These are phyloP conservation scores for Daedaleopsis sinensis DNA, from an alignment of 768 basidiomycete genomes.

Conservation along the genomic window DNA sequence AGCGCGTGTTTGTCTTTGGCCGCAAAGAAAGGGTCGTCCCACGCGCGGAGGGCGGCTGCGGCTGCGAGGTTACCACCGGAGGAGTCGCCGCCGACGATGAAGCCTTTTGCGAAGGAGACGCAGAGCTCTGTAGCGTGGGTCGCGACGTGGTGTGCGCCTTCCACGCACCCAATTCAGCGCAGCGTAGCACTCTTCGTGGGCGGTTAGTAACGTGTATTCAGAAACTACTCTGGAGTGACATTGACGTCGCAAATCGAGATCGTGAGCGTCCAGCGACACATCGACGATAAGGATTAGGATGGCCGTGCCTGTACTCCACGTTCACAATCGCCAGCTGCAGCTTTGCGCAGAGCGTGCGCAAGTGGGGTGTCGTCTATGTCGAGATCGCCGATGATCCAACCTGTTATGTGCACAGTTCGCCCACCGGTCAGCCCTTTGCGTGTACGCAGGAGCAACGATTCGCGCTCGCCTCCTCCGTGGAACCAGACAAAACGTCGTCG, in stretches of 20 bases:
- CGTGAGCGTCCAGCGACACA: too few relatives aligned
- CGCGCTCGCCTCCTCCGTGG: too few relatives aligned
- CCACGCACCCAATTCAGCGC: conserved; percentile 28
- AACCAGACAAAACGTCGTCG: too few relatives aligned
- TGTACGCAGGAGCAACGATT: too few relatives aligned
- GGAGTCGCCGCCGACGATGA: conserved; percentile 30
- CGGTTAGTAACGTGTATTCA: conserved; percentile 27
- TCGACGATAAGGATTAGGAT: not conserved
- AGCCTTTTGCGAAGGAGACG: conserved; percentile 26
- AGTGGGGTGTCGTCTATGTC: conserved; percentile 23
- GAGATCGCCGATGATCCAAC: conserved; percentile 7
- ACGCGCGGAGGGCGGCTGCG: conserved; percentile 25
- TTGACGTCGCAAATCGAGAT: not conserved
- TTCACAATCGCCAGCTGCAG: conserved; percentile 24
- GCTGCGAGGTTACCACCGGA: conserved; percentile 30
- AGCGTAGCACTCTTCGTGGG: conserved; percentile 24
- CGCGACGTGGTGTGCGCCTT: not conserved
- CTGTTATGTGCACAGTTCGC: not conserved
- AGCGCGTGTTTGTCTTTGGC: conserved; percentile 4
- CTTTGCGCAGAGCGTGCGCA: conserved; percentile 22
- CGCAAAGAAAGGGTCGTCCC: conserved; percentile 30
- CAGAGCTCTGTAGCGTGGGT: conserved; percentile 12
- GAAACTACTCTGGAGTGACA: conserved; percentile 24
- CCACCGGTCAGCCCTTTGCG: too few relatives aligned
- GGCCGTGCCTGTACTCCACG: conserved; percentile 18